Conservation (phyloP, 805 yeast species). For the Saturnispora besseyi region DNA sequence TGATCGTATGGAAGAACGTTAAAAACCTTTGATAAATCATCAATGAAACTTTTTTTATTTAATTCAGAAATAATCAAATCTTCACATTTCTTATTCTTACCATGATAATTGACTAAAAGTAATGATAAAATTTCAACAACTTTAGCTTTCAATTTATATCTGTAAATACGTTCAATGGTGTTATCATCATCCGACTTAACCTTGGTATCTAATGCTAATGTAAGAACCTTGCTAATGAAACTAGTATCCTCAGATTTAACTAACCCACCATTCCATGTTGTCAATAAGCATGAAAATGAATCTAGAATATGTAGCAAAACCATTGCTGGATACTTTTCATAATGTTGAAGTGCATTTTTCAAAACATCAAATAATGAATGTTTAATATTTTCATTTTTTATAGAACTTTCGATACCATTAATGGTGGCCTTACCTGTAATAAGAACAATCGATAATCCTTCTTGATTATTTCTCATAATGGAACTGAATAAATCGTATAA, state of each 20-base stretch:
- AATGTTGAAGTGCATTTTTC: conserved; percentile 43
- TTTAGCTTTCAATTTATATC: conserved; percentile 53
- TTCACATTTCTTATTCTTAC: conserved; percentile 35
- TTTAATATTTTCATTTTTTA: conserved; percentile 11
- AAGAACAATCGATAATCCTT: conserved; percentile 65
- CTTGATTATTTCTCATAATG: conserved; percentile 63
- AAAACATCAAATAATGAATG: conserved; percentile 47
- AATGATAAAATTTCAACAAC: conserved; percentile 71
- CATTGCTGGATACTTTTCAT: conserved; percentile 48
- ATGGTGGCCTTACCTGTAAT: conserved; percentile 48
- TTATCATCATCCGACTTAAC: conserved; percentile 24
- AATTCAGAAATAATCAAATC: conserved; percentile 28
- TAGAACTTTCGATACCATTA: conserved; percentile 8
- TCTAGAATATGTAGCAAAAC: conserved; percentile 63
- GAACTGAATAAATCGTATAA: conserved; percentile 59
- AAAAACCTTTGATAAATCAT: conserved; percentile 34
- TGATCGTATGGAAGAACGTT: conserved; percentile 19
- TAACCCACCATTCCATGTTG: conserved; percentile 64
- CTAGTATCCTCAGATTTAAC: conserved; percentile 38
- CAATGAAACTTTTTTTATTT: conserved; percentile 21
- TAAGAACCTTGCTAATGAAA: conserved; percentile 37
- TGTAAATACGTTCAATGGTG: conserved; percentile 38
- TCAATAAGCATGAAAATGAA: conserved; percentile 64
- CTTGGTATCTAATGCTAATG: conserved; percentile 6
- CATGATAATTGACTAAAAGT: conserved; percentile 44